Conservation (phyloP, 169 alveolate genomes). For the Cryptosporidium viatorum region DNA sequence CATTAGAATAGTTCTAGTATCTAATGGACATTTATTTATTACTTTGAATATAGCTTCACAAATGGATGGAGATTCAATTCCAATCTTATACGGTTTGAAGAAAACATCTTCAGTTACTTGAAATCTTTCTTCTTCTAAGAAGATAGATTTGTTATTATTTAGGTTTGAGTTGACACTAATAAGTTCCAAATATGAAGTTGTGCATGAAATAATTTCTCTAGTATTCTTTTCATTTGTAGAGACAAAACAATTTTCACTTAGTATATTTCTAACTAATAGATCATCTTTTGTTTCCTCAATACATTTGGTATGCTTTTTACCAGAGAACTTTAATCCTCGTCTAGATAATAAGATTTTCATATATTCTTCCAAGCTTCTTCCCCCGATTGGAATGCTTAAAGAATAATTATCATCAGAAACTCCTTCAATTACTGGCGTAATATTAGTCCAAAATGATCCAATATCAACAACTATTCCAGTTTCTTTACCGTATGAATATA, state of each 20-base stretch:
- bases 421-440: constrained; percentile 64
- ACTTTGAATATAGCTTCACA: constrained; percentile 67
- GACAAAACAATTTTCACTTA: constrained; percentile 68
- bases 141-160: constrained; percentile 1
- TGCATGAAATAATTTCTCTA: constrained; percentile 20
- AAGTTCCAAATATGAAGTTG: constrained; percentile 55
- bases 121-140: constrained; percentile 68
- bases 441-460: constrained; percentile 72
- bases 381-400: constrained; percentile 59
- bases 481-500: constrained; percentile 59
- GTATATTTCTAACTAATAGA: constrained; percentile 9
- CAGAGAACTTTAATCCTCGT: constrained; percentile 42
- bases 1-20: constrained; percentile 37
- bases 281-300: constrained; percentile 56
- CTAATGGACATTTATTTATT: constrained; percentile 58
- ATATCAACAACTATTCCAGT: constrained; percentile 68
- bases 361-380: constrained; percentile 48
- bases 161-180: not conserved
- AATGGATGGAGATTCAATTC: constrained; percentile 58
- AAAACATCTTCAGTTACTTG: constrained; percentile 70
- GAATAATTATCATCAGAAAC: constrained; percentile 44
- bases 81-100: constrained; percentile 40
- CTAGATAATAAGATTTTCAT: constrained; percentile 25
- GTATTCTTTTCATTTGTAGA: constrained; percentile 26
- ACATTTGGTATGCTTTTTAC: constrained; percentile 6